Base-by-base conservation (phyloP, 176 grass and related monocot species). In the Cymbopogon citratus region DNA sequence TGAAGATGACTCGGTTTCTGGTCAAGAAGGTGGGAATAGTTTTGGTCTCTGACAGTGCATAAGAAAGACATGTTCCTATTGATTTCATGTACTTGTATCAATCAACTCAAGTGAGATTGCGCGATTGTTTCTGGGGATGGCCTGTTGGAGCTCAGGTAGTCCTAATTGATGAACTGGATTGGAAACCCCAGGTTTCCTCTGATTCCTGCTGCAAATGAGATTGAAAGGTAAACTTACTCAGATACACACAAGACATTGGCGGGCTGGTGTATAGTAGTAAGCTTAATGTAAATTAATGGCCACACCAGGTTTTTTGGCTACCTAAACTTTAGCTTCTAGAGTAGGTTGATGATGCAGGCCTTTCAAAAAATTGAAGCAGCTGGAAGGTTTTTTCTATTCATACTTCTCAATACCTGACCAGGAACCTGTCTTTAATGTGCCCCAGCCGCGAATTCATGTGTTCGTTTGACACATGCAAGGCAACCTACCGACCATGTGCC, bases 201-300 rank as follows among this genome's bases (percentile, higher is more conserved):
- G 56, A 14, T 52, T 76, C 14, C 75, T 74, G 27, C 16, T 60
- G 45, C 45, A 29, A 76, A 59, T 77, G 18, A 14, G 15, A 41
- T 39, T 63, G 43, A 56, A 66, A 54, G 34, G 14, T 54, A 79
- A 44, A 75, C 74, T 83, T 52, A n/a, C 29, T 49, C 5, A 7
- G 57, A 85, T 66, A 39, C 62, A 49, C 66, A 69, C 76, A 44
- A 62, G 28, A 25, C 68, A 86, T 67, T 88, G 26, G 29, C 25
- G 15, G 26, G 38, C 8, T 74, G 48, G 25, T 86, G 79, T 90
- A 79, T 69, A 83, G 83, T 52, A 83, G 46, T 72, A 74, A 46
- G 46, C 12, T 68, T 45, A 11, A 12, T 64, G 74, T 86, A 86
- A 40, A 73, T 62, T 86, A n/a, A n/a, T n/a, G n/a, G n/a, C n/a